Conservation (phyloP, 2,329 filamentous ascomycete genomes). For the Botrytis galanthina region DNA sequence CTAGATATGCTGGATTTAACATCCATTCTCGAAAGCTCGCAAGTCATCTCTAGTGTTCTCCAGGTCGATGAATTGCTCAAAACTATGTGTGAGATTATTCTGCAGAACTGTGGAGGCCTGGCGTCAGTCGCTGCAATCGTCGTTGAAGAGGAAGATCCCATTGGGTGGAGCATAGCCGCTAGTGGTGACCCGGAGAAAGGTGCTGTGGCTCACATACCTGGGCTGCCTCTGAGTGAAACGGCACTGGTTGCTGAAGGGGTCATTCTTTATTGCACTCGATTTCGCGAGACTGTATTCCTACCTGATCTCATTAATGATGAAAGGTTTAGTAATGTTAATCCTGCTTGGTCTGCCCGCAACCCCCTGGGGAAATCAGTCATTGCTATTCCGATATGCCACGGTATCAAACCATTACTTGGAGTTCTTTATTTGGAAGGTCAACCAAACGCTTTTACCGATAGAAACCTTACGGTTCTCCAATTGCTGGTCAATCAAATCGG, state of each 20-base stretch:
- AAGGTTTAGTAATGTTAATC: conserved; percentile 71
- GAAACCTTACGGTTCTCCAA: conserved; percentile 64
- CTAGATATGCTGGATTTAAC: conserved; percentile 82
- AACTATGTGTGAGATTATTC: conserved; percentile 78
- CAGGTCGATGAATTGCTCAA: conserved; percentile 72
- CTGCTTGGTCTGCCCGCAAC: conserved; percentile 66
- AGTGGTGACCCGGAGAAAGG: conserved; percentile 70
- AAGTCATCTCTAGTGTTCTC: conserved; percentile 75
- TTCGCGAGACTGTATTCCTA: conserved; percentile 72
- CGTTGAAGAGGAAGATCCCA: conserved; percentile 61
- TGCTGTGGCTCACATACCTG: conserved; percentile 63
- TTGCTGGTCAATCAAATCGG: conserved; percentile 77
- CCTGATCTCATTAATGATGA: conserved; percentile 73
- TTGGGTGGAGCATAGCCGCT: conserved; percentile 67
- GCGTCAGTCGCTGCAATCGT: conserved; percentile 72
- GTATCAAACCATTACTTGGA: conserved; percentile 66
- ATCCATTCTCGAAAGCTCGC: conserved; percentile 74
- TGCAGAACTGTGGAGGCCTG: conserved; percentile 70
- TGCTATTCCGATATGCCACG: conserved; percentile 75
- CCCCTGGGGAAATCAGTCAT: conserved; percentile 72
- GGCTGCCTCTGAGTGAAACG: conserved; percentile 62
- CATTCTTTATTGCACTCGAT: conserved; percentile 72
- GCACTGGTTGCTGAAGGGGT: conserved; percentile 73
- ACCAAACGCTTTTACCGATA: conserved; percentile 73
- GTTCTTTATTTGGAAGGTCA: conserved; percentile 74